phyloP scores from a whole-genome alignment of 805 yeast genomes.

The Schizosaccharomyces cryophilus region DNA sequence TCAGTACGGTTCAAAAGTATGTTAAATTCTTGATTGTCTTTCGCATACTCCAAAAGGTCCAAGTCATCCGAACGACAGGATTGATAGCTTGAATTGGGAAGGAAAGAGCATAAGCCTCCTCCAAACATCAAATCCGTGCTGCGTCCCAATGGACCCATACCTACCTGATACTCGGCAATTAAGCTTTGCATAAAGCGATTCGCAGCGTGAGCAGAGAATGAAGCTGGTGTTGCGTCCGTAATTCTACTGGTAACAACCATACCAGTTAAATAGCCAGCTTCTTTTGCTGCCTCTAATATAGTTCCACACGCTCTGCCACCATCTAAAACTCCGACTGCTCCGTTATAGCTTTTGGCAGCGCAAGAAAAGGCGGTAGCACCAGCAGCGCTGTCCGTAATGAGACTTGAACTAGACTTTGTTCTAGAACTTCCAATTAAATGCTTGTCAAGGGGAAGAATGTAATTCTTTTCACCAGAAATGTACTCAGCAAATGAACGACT shows the following conservation, averaged over 20 bases:
- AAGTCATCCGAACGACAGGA: constrained; percentile 50
- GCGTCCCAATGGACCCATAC: constrained; percentile 45
- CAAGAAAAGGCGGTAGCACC: constrained; percentile 91
- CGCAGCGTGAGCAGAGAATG: constrained; percentile 60
- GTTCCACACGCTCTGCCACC: constrained; percentile 61
- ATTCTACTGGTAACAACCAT: constrained; percentile 77
- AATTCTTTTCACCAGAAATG: background rate
- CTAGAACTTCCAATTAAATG: constrained; percentile 59
- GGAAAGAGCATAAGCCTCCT: constrained; percentile 57
- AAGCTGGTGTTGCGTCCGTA: constrained; percentile 90
- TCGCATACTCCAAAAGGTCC: constrained; percentile 43
- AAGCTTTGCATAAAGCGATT: constrained; percentile 55
- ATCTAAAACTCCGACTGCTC: constrained; percentile 72
- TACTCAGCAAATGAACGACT: constrained; percentile 7
- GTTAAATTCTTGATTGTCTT: constrained; percentile 17
- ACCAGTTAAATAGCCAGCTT: constrained; percentile 57
- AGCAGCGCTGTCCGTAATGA: constrained; percentile 87
- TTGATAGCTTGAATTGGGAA: constrained; percentile 27
- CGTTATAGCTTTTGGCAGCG: constrained; percentile 61
- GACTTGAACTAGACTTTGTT: constrained; percentile 51
- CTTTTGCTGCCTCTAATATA: constrained; percentile 61
- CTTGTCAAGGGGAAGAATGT: constrained; percentile 26
- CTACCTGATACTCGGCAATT: constrained; percentile 73
- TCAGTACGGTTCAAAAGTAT: constrained; percentile 19
- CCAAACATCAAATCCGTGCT: constrained; percentile 68